phyloP scores from a whole-genome alignment of 2,329 filamentous ascomycete genomes.

The Pseudogymnoascus sp. region DNA sequence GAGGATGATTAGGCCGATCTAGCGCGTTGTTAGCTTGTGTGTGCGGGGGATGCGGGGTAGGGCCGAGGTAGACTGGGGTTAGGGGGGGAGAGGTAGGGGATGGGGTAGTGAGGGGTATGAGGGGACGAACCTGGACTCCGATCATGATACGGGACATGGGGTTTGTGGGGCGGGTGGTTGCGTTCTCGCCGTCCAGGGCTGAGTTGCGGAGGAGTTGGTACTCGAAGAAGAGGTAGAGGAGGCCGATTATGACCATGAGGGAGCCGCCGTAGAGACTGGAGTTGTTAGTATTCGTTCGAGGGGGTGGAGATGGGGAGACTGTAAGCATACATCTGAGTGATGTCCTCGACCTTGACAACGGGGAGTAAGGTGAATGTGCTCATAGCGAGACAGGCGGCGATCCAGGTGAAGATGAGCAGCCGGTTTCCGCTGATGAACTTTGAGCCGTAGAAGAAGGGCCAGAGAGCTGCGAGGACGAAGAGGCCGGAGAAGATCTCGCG shows the following conservation, averaged over 20 bases:
- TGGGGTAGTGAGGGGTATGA: constrained; percentile 6
- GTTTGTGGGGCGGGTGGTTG: constrained; percentile 31
- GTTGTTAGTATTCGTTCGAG: neutral
- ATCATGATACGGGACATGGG: constrained; percentile 49
- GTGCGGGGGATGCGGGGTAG: neutral
- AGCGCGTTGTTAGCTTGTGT: constrained; percentile 34
- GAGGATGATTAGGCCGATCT: constrained; percentile 65
- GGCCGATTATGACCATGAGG: constrained; percentile 67
- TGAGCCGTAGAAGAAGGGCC: constrained; percentile 67
- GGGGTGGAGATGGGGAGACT: neutral
- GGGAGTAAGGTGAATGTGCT: constrained; percentile 83
- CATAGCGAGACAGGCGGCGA: constrained; percentile 69
- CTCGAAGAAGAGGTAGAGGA: constrained; percentile 74
- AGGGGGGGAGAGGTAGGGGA: neutral
- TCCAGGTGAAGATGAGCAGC: constrained; percentile 61
- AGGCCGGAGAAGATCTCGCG: constrained; percentile 77
- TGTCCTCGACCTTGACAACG: constrained; percentile 74
- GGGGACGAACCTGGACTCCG: constrained; percentile 48
- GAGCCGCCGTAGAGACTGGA: constrained; percentile 62
- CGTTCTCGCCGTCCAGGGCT: constrained; percentile 18
- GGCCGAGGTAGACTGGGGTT: neutral
- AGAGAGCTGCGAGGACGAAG: constrained; percentile 67
- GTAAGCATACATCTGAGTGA: constrained; percentile 58
- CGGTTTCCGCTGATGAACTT: constrained; percentile 61
- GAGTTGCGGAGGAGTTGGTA: constrained; percentile 34